These are phyloP conservation scores for Suillus lakei DNA, from an alignment of 768 basidiomycete genomes.

Conservation along the genomic window DNA sequence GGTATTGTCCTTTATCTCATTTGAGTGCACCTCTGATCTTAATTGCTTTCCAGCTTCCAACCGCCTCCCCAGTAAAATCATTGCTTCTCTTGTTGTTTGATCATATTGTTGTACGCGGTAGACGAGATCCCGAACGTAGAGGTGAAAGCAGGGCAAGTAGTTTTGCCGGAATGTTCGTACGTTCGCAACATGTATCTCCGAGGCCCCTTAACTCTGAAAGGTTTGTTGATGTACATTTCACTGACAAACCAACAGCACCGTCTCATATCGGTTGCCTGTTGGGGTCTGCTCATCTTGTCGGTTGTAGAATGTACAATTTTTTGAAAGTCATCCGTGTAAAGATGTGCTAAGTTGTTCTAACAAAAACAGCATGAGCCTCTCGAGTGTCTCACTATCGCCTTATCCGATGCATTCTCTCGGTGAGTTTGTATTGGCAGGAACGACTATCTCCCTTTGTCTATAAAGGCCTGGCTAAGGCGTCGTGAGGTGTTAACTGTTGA, in stretches of 20 bases:
- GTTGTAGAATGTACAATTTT: conserved; percentile 1
- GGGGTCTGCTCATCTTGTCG: conserved; percentile 10
- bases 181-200: conserved; percentile 29
- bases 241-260: conserved; percentile 29
- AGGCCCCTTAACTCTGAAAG: conserved; percentile 22
- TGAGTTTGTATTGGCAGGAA: neutral
- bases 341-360: neutral
- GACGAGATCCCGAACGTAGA: conserved; percentile 21
- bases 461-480: neutral
- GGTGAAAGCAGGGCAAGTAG: conserved; percentile 31
- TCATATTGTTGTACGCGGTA: conserved; percentile 15
- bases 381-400: neutral
- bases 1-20: conserved; percentile 47
- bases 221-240: conserved; percentile 32
- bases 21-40: conserved; percentile 11
- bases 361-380: neutral
- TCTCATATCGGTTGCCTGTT: conserved; percentile 24
- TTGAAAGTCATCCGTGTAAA: neutral
- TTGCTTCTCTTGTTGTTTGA: conserved; percentile 14
- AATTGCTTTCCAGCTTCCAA: conserved; percentile 43
- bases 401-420: no score
- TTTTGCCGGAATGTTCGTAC: conserved; percentile 24
- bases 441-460: neutral
- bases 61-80: conserved; percentile 47
- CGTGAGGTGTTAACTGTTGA: neutral